Evolutionary conservation across 2,329 filamentous ascomycete genomes (phyloP), one percentile per base, ranked within the genome.

Genomic region (Tolypocladium sp.): DNA sequence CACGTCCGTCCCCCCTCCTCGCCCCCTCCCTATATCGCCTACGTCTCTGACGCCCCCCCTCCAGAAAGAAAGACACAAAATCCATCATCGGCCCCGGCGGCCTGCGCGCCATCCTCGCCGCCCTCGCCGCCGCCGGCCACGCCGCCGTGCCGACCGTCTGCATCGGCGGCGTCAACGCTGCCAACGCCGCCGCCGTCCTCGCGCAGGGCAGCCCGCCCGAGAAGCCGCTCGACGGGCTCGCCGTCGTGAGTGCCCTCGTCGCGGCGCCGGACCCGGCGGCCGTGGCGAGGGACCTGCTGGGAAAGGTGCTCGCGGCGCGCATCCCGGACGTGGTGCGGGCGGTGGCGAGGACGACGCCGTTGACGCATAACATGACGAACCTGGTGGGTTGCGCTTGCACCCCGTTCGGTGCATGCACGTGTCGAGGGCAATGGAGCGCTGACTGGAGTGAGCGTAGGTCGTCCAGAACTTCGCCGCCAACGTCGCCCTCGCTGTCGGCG

Each of bases 331-430:
- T 89, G 22, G 78, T 95, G 51, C 77, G 76, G 60, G 78, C 79
- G 7, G 82, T 96, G 55, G 83, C 83, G 6, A 71, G 77, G 2
- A 79, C 75, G 51, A 87, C 83, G 59, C 92, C 92, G 0, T 80
- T 97, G 27, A 89, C 89, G 56, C 93, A 97, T 75, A 97, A 96
- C 75, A 97, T 97, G 91, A 97, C 94, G 57, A 97, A 97, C 71
- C 81, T 92, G 57, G 93, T 79, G 63, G 56, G 69, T 41, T 59
- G 5, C 5, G 33, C 0, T 40, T 5, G 30, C 30, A 7, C 13
- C 57, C 4, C 4, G 49, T 9, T 35, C 37, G 55, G 2, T 2
- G 2, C 2, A 12, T 22, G 5, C 49, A 6, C 6, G 25, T 5
- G 3, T 9, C 9, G 10, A 7, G 22, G 2, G 10, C 22, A n/a